A percentile compares a stretch with the other conserved stretches of the same genome.
Conservation (phyloP, 2,329 filamentous ascomycete genomes). For the Aspergillus sp. region DNA sequence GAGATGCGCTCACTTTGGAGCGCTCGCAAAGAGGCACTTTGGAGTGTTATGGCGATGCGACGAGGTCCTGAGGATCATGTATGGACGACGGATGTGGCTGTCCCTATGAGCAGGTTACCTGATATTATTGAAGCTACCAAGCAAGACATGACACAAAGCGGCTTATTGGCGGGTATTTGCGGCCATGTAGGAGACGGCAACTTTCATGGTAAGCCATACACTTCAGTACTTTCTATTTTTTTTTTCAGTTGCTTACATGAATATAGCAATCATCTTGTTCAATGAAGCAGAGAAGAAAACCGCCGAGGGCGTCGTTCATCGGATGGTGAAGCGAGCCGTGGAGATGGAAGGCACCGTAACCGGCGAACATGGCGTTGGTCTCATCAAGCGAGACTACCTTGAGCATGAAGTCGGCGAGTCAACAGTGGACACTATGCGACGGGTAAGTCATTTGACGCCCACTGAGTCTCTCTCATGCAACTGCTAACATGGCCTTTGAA, state of each 20-base stretch:
- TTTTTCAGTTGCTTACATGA: not conserved
- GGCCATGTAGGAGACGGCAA: constrained; percentile 78
- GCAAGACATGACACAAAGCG: constrained; percentile 64
- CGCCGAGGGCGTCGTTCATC: constrained; percentile 65
- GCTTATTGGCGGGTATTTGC: constrained; percentile 68
- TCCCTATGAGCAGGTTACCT: constrained; percentile 72
- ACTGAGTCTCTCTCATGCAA: not conserved
- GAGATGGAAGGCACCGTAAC: constrained; percentile 74
- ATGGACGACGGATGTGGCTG: constrained; percentile 82
- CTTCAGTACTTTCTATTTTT: not conserved
- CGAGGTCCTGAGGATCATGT: constrained; percentile 64
- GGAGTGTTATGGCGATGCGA: constrained; percentile 71
- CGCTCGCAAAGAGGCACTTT: constrained; percentile 74
- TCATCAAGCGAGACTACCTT: constrained; percentile 70
- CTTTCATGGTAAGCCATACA: constrained; percentile 62
- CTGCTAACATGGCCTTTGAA: constrained; percentile 8
- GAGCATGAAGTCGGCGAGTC: constrained; percentile 64
- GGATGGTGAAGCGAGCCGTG: constrained; percentile 71
- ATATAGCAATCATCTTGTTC: constrained; percentile 63
- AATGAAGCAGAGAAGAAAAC: constrained; percentile 60
- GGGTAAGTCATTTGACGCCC: constrained; percentile 47
- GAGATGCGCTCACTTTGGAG: constrained; percentile 75
- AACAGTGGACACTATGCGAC: constrained; percentile 69
- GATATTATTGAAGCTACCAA: constrained; percentile 75
- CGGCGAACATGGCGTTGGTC: constrained; percentile 72